These are phyloP conservation scores for Kalaharituber pfeilii DNA, from an alignment of 2,329 filamentous ascomycete species.

Conservation along the genomic window DNA sequence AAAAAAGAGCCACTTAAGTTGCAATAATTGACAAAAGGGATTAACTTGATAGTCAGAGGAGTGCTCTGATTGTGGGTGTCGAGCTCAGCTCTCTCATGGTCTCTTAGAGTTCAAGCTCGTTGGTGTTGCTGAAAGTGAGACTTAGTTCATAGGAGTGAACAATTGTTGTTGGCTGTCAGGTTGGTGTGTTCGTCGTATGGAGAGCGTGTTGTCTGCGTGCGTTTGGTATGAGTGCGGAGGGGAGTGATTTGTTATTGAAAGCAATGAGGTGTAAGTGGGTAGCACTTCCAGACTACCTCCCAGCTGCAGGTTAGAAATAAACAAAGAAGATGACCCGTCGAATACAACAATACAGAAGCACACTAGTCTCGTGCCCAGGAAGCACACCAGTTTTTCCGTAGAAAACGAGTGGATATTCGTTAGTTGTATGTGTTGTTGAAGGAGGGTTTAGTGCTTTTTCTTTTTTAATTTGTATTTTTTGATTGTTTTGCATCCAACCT, in stretches of 20 bases:
- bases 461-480: not conserved
- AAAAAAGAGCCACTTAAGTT: not conserved
- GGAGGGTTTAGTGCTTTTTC: not conserved
- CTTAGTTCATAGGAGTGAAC: no score
- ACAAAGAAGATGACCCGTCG: not conserved
- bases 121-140: not conserved
- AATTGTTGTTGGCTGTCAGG: no score
- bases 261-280: not conserved
- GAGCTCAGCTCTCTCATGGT: not conserved
- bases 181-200: not conserved
- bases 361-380: not conserved
- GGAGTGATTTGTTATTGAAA: not conserved
- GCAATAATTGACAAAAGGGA: not conserved
- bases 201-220: not conserved
- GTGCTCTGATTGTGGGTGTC: not conserved
- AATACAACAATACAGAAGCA: not conserved
- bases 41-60: not conserved
- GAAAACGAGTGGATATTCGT: not conserved
- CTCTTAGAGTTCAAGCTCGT: not conserved
- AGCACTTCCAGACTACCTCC: no score
- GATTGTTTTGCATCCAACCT: not conserved
- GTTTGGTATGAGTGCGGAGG: not conserved
- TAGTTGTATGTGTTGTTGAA: no score
- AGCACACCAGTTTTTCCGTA: not conserved
- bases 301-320: not conserved